These are phyloP conservation scores for Coemansia sp. DNA, from an alignment of 192 early-diverging fungal species.

Conservation along the genomic window DNA sequence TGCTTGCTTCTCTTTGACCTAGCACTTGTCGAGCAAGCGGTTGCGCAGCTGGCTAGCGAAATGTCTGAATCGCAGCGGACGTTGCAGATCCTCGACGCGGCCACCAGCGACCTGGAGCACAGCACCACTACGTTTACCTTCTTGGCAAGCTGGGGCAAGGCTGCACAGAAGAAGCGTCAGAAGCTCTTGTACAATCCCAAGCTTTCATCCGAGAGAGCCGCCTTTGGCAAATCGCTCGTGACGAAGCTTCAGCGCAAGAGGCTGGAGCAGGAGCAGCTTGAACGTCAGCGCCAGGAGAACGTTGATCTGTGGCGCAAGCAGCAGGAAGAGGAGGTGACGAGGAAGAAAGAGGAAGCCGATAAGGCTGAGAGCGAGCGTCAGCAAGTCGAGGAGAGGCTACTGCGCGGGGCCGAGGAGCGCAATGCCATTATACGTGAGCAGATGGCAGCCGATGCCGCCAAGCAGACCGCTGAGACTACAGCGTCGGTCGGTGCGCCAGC, in stretches of 20 bases:
- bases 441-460: constrained; percentile 38
- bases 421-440: constrained; percentile 50
- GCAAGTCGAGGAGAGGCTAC: constrained; percentile 21
- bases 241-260: constrained; percentile 58
- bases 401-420: constrained; percentile 48
- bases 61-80: constrained; percentile 63
- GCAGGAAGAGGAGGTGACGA: constrained; percentile 53
- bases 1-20: constrained; percentile 64
- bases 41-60: constrained; percentile 76
- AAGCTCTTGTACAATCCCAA: constrained; percentile 61
- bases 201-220: constrained; percentile 63
- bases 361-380: constrained; percentile 15
- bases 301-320: constrained; percentile 59
- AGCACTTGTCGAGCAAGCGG: constrained; percentile 82
- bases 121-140: constrained; percentile 30
- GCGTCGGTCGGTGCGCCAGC: neutral
- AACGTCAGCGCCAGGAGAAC: constrained; percentile 55
- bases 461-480: neutral
- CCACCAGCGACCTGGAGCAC: constrained; percentile 60
- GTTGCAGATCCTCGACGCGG: constrained; percentile 57
- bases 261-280: constrained; percentile 61
- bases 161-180: constrained; percentile 46
- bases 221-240: constrained; percentile 61
- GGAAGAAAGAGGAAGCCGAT: constrained; percentile 38
- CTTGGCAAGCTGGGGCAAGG: constrained; percentile 33